A percentile compares a stretch with the other conserved stretches of the same genome.
phyloP scores from a whole-genome alignment of 2,329 filamentous ascomycete species.

The Pseudophaeomoniella oleicola region DNA sequence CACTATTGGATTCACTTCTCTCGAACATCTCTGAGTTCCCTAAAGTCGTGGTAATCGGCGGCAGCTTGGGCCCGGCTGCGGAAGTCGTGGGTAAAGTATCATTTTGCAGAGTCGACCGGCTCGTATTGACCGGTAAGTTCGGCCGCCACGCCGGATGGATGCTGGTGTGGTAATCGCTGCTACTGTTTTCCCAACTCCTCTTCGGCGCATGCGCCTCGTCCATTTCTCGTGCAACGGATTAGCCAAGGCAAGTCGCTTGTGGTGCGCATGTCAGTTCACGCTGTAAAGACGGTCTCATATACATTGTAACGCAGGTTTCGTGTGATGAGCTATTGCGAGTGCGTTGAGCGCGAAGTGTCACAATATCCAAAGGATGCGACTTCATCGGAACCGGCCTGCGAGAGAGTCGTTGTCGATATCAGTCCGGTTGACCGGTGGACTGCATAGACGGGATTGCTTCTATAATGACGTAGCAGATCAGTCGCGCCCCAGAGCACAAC shows the following conservation, averaged over 20 bases:
- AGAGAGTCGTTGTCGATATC: too few relatives aligned
- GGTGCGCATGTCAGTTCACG: not conserved
- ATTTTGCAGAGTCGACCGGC: not conserved
- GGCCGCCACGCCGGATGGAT: not conserved
- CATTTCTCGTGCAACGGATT: not conserved
- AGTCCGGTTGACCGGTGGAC: too few relatives aligned
- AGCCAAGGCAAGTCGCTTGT: not conserved
- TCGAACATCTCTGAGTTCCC: not conserved
- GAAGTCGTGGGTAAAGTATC: not conserved
- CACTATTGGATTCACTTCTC: too few relatives aligned
- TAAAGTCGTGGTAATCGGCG: not conserved
- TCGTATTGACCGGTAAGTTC: not conserved
- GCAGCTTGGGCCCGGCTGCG: not conserved
- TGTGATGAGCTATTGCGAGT: too few relatives aligned
- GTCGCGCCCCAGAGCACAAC: too few relatives aligned
- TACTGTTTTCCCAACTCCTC: not conserved
- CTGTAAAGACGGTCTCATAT: not conserved
- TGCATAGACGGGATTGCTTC: too few relatives aligned
- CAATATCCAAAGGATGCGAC: too few relatives aligned
- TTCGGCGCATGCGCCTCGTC: not conserved
- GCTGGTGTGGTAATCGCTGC: not conserved
- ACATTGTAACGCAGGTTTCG: too few relatives aligned
- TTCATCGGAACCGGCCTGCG: too few relatives aligned
- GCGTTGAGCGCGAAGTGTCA: too few relatives aligned
- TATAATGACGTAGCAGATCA: too few relatives aligned